Percentiles rank a stretch among this genome's conserved stretches.
Conservation (phyloP, 2,329 filamentous ascomycete species). For the Colletotrichum limetticola region DNA sequence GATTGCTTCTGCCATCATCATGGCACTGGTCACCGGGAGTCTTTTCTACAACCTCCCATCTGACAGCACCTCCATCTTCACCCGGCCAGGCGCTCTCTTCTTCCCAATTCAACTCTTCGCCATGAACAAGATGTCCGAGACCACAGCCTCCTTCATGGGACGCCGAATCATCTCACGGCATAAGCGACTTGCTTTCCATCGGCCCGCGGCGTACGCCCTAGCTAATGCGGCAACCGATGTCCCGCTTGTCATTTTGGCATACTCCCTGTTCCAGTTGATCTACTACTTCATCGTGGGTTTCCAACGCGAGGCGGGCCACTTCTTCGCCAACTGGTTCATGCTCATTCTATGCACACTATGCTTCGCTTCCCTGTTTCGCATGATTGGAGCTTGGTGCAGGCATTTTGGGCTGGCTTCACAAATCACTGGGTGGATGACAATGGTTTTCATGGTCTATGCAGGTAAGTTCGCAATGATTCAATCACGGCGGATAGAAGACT, state of each 20-base stretch:
- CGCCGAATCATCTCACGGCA: conserved; percentile 60
- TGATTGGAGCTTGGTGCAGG: conserved; percentile 75
- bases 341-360: conserved; percentile 74
- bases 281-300: conserved; percentile 67
- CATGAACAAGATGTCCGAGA: conserved; percentile 65
- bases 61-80: conserved; percentile 61
- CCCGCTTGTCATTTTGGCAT: conserved; percentile 64
- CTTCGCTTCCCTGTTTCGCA: conserved; percentile 82
- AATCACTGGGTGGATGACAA: conserved; percentile 61
- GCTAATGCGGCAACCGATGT: conserved; percentile 65
- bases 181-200: conserved; percentile 59
- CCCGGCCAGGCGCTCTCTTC: conserved; percentile 67
- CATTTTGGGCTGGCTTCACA: conserved; percentile 69
- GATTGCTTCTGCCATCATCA: conserved; percentile 59
- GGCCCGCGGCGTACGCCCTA: conserved; percentile 62
- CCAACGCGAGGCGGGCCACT: conserved; percentile 64
- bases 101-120: conserved; percentile 69
- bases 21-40: conserved; percentile 70
- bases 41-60: conserved; percentile 65
- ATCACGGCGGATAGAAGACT: neutral
- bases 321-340: conserved; percentile 81
- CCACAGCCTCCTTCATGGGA: conserved; percentile 54
- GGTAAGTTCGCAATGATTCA: conserved; percentile 41
- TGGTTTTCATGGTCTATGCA: conserved; percentile 70
- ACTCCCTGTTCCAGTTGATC: conserved; percentile 57